Conservation (phyloP, 176 grass and related monocot genomes). For the Aegilops umbellulata region DNA sequence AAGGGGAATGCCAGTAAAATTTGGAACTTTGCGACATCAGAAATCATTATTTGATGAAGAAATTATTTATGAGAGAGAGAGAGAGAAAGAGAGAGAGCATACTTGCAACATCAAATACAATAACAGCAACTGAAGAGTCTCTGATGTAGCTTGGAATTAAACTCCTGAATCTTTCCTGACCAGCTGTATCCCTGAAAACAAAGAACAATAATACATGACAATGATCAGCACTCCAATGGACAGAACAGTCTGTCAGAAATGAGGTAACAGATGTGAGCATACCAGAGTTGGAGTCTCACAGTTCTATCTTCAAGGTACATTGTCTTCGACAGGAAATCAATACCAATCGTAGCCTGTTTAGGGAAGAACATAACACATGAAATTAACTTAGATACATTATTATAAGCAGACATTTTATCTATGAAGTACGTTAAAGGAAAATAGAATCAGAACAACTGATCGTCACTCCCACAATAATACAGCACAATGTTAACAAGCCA, state of each 20-base stretch:
- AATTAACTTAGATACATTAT: neutral
- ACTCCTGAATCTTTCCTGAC: constrained; percentile 96
- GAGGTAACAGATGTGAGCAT: constrained; percentile 10
- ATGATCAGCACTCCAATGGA: neutral
- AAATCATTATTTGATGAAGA: neutral
- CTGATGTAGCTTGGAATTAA: constrained; percentile 98
- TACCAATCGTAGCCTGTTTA: constrained; percentile 89
- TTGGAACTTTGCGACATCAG: neutral
- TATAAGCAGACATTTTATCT: neutral
- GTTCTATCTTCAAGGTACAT: constrained; percentile 98
- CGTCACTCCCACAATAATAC: neutral
- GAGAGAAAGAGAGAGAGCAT: constrained; percentile 31
- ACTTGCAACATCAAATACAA: constrained; percentile 98
- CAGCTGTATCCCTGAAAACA: constrained; percentile 86
- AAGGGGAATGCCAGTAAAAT: constrained; percentile 7
- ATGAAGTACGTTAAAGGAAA: neutral
- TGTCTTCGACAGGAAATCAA: constrained; percentile 94
- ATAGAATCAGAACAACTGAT: neutral
- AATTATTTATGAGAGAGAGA: neutral
- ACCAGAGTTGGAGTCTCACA: constrained; percentile 96
- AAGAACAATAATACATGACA: constrained; percentile 17
- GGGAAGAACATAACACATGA: constrained; percentile 22
- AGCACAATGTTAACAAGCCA: neutral
- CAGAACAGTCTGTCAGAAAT: neutral
- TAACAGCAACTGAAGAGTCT: constrained; percentile 95